These are phyloP conservation scores for Blastobotrys mokoenaii DNA, from an alignment of 805 yeast genomes.

Conservation along the genomic window DNA sequence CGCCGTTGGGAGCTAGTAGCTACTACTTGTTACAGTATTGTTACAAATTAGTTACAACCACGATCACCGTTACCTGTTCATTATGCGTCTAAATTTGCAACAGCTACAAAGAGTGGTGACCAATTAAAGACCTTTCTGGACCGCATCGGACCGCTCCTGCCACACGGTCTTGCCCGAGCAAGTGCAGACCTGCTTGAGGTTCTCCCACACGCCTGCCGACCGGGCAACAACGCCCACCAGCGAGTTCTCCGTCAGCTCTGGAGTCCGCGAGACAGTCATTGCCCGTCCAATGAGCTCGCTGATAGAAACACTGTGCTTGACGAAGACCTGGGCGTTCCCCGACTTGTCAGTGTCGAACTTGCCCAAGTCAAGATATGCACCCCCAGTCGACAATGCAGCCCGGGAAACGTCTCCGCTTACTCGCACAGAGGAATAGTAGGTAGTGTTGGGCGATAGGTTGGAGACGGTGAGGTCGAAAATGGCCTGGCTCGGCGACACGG, in stretches of 20 bases:
- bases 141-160: constrained; percentile 85
- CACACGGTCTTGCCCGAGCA: constrained; percentile 94
- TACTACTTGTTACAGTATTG: no score
- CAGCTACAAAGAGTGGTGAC: background rate
- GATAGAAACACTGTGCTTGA: constrained; percentile 38
- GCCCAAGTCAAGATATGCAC: constrained; percentile 31
- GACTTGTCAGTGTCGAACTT: constrained; percentile 12
- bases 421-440: constrained; percentile 62
- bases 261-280: constrained; percentile 29
- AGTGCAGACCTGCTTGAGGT: constrained; percentile 84
- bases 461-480: constrained; percentile 72
- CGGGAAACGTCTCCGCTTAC: constrained; percentile 66
- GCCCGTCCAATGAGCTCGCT: constrained; percentile 63
- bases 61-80: no score
- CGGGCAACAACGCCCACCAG: constrained; percentile 88
- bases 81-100: no score
- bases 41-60: no score
- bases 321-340: constrained; percentile 33
- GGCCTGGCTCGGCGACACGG: constrained; percentile 44
- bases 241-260: constrained; percentile 16
- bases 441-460: constrained; percentile 54
- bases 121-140: constrained; percentile 39
- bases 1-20: no score
- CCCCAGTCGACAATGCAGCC: constrained; percentile 30
- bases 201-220: constrained; percentile 96